These are phyloP conservation scores for Withania somnifera DNA, from an alignment of 305 asterid species.

Conservation along the genomic window DNA sequence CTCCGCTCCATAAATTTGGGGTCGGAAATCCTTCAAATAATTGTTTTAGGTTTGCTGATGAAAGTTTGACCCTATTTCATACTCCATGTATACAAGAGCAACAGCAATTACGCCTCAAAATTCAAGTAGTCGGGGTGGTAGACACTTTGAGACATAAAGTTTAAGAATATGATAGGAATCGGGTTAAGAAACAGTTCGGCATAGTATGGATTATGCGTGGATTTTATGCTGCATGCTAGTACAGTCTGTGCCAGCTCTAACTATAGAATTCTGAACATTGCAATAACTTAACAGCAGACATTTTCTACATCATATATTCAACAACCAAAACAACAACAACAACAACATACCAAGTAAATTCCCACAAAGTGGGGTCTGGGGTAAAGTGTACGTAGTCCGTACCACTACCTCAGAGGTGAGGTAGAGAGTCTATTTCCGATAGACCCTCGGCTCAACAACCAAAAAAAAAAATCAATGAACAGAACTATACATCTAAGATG, in stretches of 20 bases:
- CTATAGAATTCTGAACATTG: not conserved
- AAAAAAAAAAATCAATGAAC: not conserved
- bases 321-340: too few relatives aligned
- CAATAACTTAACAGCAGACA: not conserved
- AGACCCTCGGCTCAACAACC: not conserved
- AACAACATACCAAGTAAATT: too few relatives aligned
- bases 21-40: not conserved
- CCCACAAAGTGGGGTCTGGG: too few relatives aligned
- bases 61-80: not conserved
- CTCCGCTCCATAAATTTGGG: not conserved
- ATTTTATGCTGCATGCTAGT: not conserved
- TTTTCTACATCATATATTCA: not conserved
- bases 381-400: too few relatives aligned
- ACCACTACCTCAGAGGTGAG: too few relatives aligned
- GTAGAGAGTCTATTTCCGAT: too few relatives aligned
- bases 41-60: not conserved
- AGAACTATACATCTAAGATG: not conserved
- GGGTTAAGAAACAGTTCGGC: not conserved
- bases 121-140: not conserved
- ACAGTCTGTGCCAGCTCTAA: not conserved
- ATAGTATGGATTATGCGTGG: not conserved
- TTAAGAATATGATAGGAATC: not conserved
- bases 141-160: not conserved
- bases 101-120: not conserved
- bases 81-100: not conserved